A percentile compares a stretch with the other conserved stretches of the same genome.
Conservation (phyloP, 2,329 filamentous ascomycete species). For the Incumbomyces lentus region DNA sequence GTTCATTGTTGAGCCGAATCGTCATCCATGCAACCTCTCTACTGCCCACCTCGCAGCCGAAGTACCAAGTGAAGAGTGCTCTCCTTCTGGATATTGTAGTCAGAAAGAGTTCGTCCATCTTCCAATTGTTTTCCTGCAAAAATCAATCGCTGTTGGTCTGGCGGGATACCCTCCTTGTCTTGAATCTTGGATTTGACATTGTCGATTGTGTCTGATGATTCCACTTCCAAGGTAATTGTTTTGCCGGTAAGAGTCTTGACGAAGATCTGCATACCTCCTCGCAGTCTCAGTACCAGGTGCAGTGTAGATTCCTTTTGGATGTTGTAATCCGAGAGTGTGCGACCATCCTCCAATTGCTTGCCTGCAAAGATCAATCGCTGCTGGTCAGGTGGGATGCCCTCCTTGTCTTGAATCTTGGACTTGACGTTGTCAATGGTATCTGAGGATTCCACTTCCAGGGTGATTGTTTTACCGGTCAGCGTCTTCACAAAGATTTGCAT, state of each 20-base stretch:
- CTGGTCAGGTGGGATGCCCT: slow-evolving; percentile 62
- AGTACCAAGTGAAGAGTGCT: slow-evolving; percentile 96
- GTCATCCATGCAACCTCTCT: too few species aligned
- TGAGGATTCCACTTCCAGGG: slow-evolving; percentile 56
- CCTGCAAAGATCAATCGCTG: slow-evolving; percentile 79
- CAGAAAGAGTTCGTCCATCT: slow-evolving; percentile 95
- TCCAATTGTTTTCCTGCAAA: slow-evolving; percentile 99
- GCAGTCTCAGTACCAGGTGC: slow-evolving; percentile 93
- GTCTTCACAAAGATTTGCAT: slow-evolving; percentile 84
- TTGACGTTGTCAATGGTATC: slow-evolving; percentile 65
- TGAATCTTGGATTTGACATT: slow-evolving; percentile 99
- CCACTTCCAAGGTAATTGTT: slow-evolving; percentile 99
- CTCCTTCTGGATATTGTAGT: slow-evolving; percentile 99
- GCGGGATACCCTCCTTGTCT: slow-evolving; percentile 99
- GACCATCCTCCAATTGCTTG: slow-evolving; percentile 99
- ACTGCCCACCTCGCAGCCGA: slow-evolving; percentile 77
- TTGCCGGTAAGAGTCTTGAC: slow-evolving; percentile 82
- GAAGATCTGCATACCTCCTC: slow-evolving; percentile 65
- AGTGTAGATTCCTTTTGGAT: slow-evolving; percentile 99
- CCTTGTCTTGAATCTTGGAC: slow-evolving; percentile 71
- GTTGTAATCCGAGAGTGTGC: slow-evolving; percentile 99
- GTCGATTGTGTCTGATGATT: slow-evolving; percentile 99
- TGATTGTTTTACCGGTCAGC: slow-evolving; percentile 63
- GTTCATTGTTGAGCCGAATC: neutral
- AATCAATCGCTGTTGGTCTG: slow-evolving; percentile 98